Conservation (phyloP, 352 stramenopile genomes). For the Pythium rhizo-oryzae region DNA sequence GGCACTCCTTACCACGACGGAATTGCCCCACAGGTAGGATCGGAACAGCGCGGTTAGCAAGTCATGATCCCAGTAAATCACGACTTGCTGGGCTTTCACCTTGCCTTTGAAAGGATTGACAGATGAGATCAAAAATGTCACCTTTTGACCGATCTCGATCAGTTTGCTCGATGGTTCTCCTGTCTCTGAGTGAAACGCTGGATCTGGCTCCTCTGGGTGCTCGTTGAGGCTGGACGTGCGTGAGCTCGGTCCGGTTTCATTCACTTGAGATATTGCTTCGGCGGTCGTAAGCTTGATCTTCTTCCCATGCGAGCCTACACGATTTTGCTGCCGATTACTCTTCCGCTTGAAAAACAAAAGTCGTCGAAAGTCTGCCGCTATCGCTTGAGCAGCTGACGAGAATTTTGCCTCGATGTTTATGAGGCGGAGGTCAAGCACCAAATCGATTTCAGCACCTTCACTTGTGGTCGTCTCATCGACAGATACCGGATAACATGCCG, state of each 20-base stretch:
- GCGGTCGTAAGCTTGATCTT: slow-evolving; percentile 38
- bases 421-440: slow-evolving; percentile 62
- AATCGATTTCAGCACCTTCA: slow-evolving; percentile 41
- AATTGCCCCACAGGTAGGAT: slow-evolving; percentile 51
- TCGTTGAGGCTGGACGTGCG: slow-evolving; percentile 27
- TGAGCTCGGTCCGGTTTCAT: slow-evolving; percentile 30
- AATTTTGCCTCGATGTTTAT: slow-evolving; percentile 71
- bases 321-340: slow-evolving; percentile 1
- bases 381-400: slow-evolving; percentile 54
- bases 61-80: slow-evolving; percentile 76
- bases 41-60: slow-evolving; percentile 59
- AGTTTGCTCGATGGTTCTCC: slow-evolving; percentile 51
- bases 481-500: neutral
- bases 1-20: slow-evolving; percentile 26
- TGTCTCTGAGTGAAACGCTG: slow-evolving; percentile 45
- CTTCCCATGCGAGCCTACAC: slow-evolving; percentile 25
- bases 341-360: slow-evolving; percentile 53
- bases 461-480: neutral
- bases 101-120: slow-evolving; percentile 55
- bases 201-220: slow-evolving; percentile 35
- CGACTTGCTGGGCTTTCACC: slow-evolving; percentile 50
- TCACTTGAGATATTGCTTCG: slow-evolving; percentile 41
- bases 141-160: slow-evolving; percentile 59
- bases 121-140: slow-evolving; percentile 53
- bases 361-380: slow-evolving; percentile 44